Evolutionary conservation across 1,139 yeast species (phyloP), one percentile per base, ranked within the genome.

Genomic region (Yamadazyma triangularis): DNA sequence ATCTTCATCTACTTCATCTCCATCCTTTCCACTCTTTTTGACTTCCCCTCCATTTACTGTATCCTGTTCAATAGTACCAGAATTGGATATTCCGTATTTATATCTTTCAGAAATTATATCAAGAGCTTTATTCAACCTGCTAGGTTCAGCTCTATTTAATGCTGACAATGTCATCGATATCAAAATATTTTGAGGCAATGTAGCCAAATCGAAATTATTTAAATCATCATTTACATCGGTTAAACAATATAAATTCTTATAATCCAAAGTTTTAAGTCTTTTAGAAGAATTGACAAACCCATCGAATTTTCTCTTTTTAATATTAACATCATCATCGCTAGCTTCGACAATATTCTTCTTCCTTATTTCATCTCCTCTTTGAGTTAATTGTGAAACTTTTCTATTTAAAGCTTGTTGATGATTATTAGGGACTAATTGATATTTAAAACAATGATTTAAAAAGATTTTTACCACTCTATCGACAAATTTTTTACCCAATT

Each of bases 101-200:
- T 79, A 78, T 36, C 96, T 67, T 10, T 80, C 74, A 23, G 77
- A 65, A 4, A 86, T 74, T 30, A 86, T 77, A 13, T 77, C 75
- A 37, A 87, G 60, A 1, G 86, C 93, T 38, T 77, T 75, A n/a
- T 76, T 63, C 27, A 91, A 63, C 38, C 68, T 72, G 8, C 64
- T 63, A 0, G 70, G 61, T 31, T 75, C 73, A 0, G 77, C 76
- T 24, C 70, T 70, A 29, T 66, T 64, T 46, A 82, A 66, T 2
- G 83, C 88, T 25, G 76, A 73, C 35, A 77, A 62, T 13, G 82
- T 85, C 70, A 81, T 80, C 27, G 75, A 71, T 20, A 72, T 70
- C 33, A 87, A 73, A 4, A 82, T 66, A 34, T 79, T 76, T 23
- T 70, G 72, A 2, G 93, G 84, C 11, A 89, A 62, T 7, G 74